Conservation (phyloP, 1,284 basidiomycete genomes). For the Salmacisia buchloeana region DNA sequence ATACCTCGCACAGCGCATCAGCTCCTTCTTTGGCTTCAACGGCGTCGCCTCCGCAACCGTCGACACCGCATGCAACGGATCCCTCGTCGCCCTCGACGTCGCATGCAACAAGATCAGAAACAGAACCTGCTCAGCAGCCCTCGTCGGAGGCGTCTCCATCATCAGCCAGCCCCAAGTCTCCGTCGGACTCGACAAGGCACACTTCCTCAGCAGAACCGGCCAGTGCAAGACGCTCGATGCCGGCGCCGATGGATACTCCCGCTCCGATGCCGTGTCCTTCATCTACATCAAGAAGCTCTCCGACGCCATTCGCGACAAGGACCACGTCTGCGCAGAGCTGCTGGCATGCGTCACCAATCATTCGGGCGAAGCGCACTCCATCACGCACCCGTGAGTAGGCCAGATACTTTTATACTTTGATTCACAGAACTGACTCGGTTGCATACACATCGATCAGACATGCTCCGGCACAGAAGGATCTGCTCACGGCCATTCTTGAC, state of each 20-base stretch:
- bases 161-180: constrained; percentile 33
- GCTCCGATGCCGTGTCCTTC: constrained; percentile 27
- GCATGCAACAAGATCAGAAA: constrained; percentile 23
- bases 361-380: constrained; percentile 28
- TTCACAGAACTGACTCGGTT: too few relatives aligned
- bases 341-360: constrained; percentile 30
- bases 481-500: constrained; percentile 24
- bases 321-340: constrained; percentile 25
- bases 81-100: constrained; percentile 28
- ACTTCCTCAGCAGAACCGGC: constrained; percentile 29
- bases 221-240: constrained; percentile 33
- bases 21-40: constrained; percentile 19
- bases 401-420: too few relatives aligned
- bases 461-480: constrained; percentile 22
- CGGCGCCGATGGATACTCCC: constrained; percentile 25
- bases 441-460: too few relatives aligned
- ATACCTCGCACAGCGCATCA: neutral
- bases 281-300: constrained; percentile 26
- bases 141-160: constrained; percentile 33
- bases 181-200: constrained; percentile 30
- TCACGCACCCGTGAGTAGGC: constrained; percentile 35
- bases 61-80: constrained; percentile 31
- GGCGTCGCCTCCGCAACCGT: constrained; percentile 27
- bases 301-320: constrained; percentile 26
- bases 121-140: constrained; percentile 16